Base-by-base conservation (phyloP, 768 basidiomycete species). In the Mycena alexandri region DNA sequence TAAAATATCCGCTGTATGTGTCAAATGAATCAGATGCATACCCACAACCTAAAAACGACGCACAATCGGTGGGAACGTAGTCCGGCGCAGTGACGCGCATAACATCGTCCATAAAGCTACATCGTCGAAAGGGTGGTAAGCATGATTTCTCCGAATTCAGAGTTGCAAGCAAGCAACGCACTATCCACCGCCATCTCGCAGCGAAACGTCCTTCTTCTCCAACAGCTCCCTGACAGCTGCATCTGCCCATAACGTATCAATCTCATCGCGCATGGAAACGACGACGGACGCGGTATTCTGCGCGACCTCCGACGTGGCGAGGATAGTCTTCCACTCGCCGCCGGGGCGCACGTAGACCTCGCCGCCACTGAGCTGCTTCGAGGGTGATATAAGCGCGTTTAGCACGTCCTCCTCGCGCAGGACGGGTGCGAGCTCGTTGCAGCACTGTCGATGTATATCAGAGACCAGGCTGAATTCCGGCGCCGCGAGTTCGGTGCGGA, bases 91-190 rank as follows among this genome's bases (percentile, higher is more conserved):
- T 84, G 14, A 94, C 88, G 21, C 92, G 85, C 24, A 78, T 79
- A 2, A 90, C 78, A 65, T 93, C 91, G 74, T 93, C 84, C 78
- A 94, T 78, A 75, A 94, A 94, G 77, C 91, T 93, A 41, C 29
- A 29, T 29, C 29, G 29, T n/a, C n/a, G n/a, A n/a, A n/a, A n/a
- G n/a, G n/a, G n/a, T 29, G 29, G 29, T n/a, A 33, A 13, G 14
- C 21, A 38, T 24, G 19, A 6, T 6, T 6, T 29, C 29, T 29
- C 29, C 3, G 29, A 29, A 6, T 29, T 29, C 6, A 3, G 6
- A 29, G 6, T 29, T 63, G 24, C 61, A 0, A 71, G 41, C 25
- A 22, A 48, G n/a, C n/a, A 47, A 84, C 90, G 76, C 72, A 91
- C 90, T 93, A 93, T 10, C 91, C 92, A 4, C 90, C 85, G 59